Base-by-base conservation (phyloP, 2,329 filamentous ascomycete species). In the Phialophora expanda region DNA sequence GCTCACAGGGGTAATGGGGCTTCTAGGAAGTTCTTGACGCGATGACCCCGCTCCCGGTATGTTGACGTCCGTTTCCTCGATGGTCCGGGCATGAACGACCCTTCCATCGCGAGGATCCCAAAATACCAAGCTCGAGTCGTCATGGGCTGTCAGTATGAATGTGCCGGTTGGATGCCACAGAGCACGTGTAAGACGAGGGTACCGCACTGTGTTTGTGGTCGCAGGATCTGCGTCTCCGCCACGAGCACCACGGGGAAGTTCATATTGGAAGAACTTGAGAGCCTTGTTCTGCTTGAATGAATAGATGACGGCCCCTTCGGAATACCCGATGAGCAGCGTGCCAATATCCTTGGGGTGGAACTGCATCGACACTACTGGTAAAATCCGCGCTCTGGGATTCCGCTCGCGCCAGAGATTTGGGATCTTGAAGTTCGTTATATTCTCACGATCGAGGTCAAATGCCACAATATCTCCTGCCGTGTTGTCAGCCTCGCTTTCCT, bases 151-250 rank as follows among this genome's bases (percentile, higher is more conserved):
- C 70, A 95, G 76, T 44, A 97, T 81, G 73, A 97, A 97, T 0
- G 92, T 96, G 0, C 93, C 95, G 1, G 92, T 96, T 0, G 95
- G 95, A 79, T 99, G 95, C 93, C 94, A 99, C 17, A 94, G 77
- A 0, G 92, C 93, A 72, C 96, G 91, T 0, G 89, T 92, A 67
- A 98, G 79, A 65, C 85, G 86, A 14, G 94, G 95, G 72, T 84
- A 87, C 58, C 93, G 87, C 66, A 85, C 76, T 14, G 84, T 84
- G 64, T 88, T 86, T 14, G 61, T 41, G 14, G 55, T 61, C 46
- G 85, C 79, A 30, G 88, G 86, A 74, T 92, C 90, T 11, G 84
- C 81, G 75, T 89, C 87, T 66, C 79, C 93, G n/a, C 94, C 94
- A 0, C 91, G 90, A 3, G 94, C 93, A 17, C 93, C 92, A 11